These are phyloP conservation scores for Botrytis medusae DNA, from an alignment of 2,329 filamentous ascomycete genomes.

Conservation along the genomic window DNA sequence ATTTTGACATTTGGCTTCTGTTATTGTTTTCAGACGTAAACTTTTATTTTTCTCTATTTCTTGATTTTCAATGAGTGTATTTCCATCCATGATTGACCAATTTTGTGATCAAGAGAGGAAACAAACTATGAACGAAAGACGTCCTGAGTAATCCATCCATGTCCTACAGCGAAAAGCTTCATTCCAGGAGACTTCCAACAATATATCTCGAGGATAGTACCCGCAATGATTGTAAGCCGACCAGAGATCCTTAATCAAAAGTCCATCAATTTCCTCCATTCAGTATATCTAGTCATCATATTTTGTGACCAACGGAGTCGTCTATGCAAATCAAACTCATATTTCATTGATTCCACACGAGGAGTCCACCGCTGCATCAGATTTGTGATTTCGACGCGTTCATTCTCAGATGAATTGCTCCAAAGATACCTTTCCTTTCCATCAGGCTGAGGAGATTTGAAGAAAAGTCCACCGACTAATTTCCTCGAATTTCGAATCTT, in stretches of 20 bases:
- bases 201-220: neutral
- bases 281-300: neutral
- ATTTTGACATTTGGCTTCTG: accelerated
- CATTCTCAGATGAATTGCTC: neutral
- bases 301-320: neutral
- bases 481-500: neutral
- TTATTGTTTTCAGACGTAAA: accelerated
- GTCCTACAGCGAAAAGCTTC: neutral
- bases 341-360: neutral
- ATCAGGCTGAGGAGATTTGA: neutral
- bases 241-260: neutral
- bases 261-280: neutral
- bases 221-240: accelerated
- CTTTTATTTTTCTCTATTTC: neutral
- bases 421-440: no score
- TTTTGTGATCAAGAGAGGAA: no score
- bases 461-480: neutral
- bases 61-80: no score
- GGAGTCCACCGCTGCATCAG: neutral
- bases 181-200: neutral
- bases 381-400: neutral
- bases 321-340: neutral
- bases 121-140: neutral
- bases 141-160: neutral
- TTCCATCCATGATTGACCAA: no score